phyloP scores from a whole-genome alignment of 2,329 filamentous ascomycete species.

The Chaetomium sp. region DNA sequence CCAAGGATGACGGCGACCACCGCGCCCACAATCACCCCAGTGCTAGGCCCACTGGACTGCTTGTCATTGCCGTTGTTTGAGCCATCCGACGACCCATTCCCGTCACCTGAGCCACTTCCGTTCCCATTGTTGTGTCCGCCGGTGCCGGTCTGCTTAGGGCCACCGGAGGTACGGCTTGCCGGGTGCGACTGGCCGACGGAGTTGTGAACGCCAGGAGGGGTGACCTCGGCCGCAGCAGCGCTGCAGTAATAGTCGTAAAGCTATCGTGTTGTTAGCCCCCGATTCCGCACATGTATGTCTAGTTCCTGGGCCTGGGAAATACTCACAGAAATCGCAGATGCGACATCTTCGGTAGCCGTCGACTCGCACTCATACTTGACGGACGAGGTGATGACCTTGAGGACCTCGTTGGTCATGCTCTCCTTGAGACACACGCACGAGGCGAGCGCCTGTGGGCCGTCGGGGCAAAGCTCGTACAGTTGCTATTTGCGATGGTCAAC shows the following conservation, averaged over 20 bases:
- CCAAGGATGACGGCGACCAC: constrained; percentile 30
- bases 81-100: background rate
- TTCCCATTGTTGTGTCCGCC: constrained; percentile 15
- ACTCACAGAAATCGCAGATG: constrained; percentile 36
- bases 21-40: constrained; percentile 31
- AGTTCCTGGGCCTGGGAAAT: background rate
- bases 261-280: background rate
- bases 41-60: constrained; percentile 21
- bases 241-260: constrained; percentile 45
- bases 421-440: constrained; percentile 48
- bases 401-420: constrained; percentile 38
- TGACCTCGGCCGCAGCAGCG: constrained; percentile 38
- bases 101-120: constrained; percentile 2
- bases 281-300: too few species aligned
- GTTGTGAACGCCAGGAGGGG: constrained; percentile 35
- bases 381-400: constrained; percentile 37
- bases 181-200: constrained; percentile 29
- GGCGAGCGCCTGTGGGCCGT: constrained; percentile 42
- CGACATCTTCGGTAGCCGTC: constrained; percentile 38
- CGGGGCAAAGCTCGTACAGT: constrained; percentile 36
- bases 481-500: constrained; percentile 25
- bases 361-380: constrained; percentile 41
- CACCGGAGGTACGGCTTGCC: constrained; percentile 1
- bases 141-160: constrained; percentile 7
- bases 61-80: background rate